Percentiles rank a stretch among this genome's conserved stretches.
phyloP scores from a whole-genome alignment of 768 basidiomycete species.

The Pleurotus eryngii region DNA sequence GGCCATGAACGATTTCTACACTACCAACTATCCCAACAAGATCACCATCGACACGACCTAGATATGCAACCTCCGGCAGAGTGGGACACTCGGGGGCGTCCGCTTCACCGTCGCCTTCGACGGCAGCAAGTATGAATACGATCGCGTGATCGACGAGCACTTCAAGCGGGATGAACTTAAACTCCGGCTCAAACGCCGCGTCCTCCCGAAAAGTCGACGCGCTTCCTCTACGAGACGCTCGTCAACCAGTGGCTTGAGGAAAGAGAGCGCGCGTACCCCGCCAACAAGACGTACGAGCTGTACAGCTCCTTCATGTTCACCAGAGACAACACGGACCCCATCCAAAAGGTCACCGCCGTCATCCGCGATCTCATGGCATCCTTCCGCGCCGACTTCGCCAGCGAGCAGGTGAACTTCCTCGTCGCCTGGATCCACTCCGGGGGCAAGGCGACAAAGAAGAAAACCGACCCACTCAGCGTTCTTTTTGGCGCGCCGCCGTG shows the following conservation, averaged over 20 bases:
- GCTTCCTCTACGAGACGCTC: slow-evolving; percentile 16
- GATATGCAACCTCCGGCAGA: slow-evolving; percentile 12
- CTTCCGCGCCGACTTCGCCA: slow-evolving; percentile 12
- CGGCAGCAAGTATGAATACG: slow-evolving; percentile 10
- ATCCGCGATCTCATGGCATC: slow-evolving; percentile 2
- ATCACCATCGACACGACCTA: slow-evolving; percentile 13
- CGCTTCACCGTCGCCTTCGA: slow-evolving; percentile 13
- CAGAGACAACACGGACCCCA: slow-evolving; percentile 7
- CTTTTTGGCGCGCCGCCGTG: slow-evolving; percentile 14
- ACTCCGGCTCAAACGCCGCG: slow-evolving; percentile 12
- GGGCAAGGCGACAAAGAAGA: slow-evolving; percentile 9
- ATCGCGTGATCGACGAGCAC: slow-evolving; percentile 12
- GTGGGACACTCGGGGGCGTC: slow-evolving; percentile 9
- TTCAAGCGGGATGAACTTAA: slow-evolving; percentile 11
- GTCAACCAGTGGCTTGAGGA: slow-evolving; percentile 15
- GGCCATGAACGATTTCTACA: slow-evolving; percentile 13
- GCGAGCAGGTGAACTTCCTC: slow-evolving; percentile 13
- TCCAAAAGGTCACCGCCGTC: slow-evolving; percentile 9
- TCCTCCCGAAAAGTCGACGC: slow-evolving; percentile 13
- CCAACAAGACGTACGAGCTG: slow-evolving; percentile 14
- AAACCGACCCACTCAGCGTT: slow-evolving; percentile 8
- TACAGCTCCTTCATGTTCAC: slow-evolving; percentile 14
- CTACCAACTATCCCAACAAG: slow-evolving; percentile 13
- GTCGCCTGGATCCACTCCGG: slow-evolving; percentile 15
- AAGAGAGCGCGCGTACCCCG: slow-evolving; percentile 11